phyloP scores from a whole-genome alignment of 176 grass and related monocot genomes.

The Rhynchospora pubera region DNA sequence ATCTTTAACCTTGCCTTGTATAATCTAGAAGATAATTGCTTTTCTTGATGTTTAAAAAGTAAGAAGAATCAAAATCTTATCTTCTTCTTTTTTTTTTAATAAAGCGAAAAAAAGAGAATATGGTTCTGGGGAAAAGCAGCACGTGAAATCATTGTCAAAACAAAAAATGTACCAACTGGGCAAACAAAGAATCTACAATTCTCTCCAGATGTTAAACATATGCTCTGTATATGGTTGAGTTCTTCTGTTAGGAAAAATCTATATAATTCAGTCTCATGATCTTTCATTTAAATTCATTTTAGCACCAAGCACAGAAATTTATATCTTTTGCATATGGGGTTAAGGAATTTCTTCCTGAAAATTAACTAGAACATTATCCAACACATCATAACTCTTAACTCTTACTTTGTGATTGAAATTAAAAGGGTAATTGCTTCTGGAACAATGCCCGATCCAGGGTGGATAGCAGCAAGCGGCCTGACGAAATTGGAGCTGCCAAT shows the following conservation, averaged over 20 bases:
- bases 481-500: conserved; percentile 74
- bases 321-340: not conserved
- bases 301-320: not conserved
- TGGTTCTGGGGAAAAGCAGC: not conserved
- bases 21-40: not conserved
- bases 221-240: not conserved
- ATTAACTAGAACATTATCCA: not conserved
- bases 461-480: conserved; percentile 44
- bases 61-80: not conserved
- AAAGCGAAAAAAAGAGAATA: not conserved
- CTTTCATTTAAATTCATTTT: not conserved
- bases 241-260: not conserved
- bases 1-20: not conserved
- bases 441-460: conserved; percentile 65
- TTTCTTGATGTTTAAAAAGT: not conserved
- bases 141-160: not conserved
- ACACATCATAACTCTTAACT: not conserved
- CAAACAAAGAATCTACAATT: not conserved
- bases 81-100: not conserved
- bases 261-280: not conserved
- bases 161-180: not conserved
- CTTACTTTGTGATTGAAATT: not conserved
- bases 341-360: not conserved
- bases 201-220: not conserved
- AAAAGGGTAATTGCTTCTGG: conserved; percentile 49